A percentile compares a stretch with the other conserved stretches of the same genome.
These are phyloP conservation scores for Acanthamoeba royreba DNA, from an alignment of 208 protist genomes.

Conservation along the genomic window DNA sequence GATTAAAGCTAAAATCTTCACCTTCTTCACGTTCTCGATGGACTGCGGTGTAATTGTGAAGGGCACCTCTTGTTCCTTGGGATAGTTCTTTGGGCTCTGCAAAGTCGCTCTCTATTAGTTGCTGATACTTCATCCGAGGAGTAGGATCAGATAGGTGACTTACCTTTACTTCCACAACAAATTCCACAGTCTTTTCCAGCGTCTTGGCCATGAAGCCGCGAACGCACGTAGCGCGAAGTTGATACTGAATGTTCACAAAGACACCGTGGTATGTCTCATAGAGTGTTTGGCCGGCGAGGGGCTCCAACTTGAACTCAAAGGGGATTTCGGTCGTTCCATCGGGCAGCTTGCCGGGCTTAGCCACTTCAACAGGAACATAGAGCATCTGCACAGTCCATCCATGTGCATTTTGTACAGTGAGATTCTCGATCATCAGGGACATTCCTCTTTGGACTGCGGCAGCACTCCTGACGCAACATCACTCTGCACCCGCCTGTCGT, in stretches of 20 bases:
- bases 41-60: slow-evolving; percentile 63
- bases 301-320: slow-evolving; percentile 84
- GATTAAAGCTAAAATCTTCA: neutral
- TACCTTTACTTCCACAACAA: slow-evolving; percentile 76
- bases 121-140: neutral
- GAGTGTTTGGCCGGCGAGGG: slow-evolving; percentile 57
- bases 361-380: slow-evolving; percentile 33
- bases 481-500: no score
- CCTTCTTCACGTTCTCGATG: slow-evolving; percentile 60
- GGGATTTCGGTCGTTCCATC: slow-evolving; percentile 80
- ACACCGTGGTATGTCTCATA: slow-evolving; percentile 87
- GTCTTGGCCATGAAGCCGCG: slow-evolving; percentile 79
- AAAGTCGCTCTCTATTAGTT: no score
- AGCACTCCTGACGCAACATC: no score
- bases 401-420: neutral
- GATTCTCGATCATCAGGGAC: neutral
- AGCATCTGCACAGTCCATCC: neutral
- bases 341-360: slow-evolving; percentile 61
- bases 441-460: neutral
- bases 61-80: neutral
- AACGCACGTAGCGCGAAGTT: slow-evolving; percentile 69
- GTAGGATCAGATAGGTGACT: neutral
- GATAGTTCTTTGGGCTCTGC: slow-evolving; percentile 2
- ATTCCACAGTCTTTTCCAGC: slow-evolving; percentile 73
- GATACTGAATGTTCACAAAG: slow-evolving; percentile 81